A percentile compares a stretch with the other conserved stretches of the same genome.
Evolutionary conservation across 169 alveolate species (phyloP).

Genomic region (Blepharisma undulans): DNA sequence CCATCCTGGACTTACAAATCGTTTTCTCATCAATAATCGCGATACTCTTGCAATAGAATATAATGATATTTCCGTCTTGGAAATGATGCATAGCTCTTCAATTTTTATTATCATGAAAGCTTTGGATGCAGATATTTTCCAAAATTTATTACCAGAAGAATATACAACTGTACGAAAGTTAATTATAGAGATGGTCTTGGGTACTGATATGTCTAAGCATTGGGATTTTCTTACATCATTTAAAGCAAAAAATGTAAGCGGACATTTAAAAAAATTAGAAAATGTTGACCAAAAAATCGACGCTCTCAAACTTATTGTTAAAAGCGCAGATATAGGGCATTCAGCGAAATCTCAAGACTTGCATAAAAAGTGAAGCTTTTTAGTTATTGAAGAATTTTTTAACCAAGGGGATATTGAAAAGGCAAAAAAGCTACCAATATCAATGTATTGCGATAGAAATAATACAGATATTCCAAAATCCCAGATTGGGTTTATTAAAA

Average conservation of each 20-base stretch:
- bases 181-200: constrained; percentile 65
- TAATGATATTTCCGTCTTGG: constrained; percentile 74
- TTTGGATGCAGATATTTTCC: constrained; percentile 39
- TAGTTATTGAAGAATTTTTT: constrained; percentile 75
- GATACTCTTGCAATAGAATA: constrained; percentile 65
- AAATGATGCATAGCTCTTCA: constrained; percentile 72
- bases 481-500: constrained; percentile 69
- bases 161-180: constrained; percentile 53
- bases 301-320: constrained; percentile 21
- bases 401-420: constrained; percentile 78
- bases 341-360: constrained; percentile 43
- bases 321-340: constrained; percentile 50
- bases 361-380: constrained; percentile 65
- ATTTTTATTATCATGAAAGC: constrained; percentile 53
- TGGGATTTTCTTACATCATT: constrained; percentile 44
- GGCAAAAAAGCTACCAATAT: constrained; percentile 54
- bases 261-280: not conserved
- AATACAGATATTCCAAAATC: constrained; percentile 58
- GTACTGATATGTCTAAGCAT: constrained; percentile 69
- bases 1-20: constrained; percentile 78
- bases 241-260: constrained; percentile 44
- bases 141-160: constrained; percentile 53
- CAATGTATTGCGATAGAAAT: constrained; percentile 69
- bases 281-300: constrained; percentile 4
- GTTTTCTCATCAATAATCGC: constrained; percentile 53